Evolutionary conservation across 2,329 filamentous ascomycete species (phyloP).

Genomic region (Rutstroemia sp.): DNA sequence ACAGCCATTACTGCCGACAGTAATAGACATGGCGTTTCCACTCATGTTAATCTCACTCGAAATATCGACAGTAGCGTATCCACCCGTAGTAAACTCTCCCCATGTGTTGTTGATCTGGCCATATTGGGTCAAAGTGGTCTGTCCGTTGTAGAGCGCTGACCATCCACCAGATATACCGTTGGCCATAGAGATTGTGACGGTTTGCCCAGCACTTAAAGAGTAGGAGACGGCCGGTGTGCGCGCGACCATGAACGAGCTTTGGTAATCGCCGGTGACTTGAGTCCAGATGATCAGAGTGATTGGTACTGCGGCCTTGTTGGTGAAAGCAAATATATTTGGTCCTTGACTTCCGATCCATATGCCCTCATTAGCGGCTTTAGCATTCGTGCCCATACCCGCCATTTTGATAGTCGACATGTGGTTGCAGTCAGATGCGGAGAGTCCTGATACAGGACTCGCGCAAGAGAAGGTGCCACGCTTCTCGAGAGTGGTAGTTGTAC

Average conservation of each 20-base stretch:
- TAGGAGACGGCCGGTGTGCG: slow-evolving; percentile 3
- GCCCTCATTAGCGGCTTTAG: neutral
- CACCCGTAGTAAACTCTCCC: slow-evolving; percentile 12
- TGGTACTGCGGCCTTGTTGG: neutral
- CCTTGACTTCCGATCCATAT: slow-evolving; percentile 11
- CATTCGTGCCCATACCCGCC: slow-evolving; percentile 7
- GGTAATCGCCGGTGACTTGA: neutral
- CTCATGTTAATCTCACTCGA: slow-evolving; percentile 10
- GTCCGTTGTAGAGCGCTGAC: slow-evolving; percentile 9
- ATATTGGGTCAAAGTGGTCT: slow-evolving; percentile 3
- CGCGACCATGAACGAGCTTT: slow-evolving; percentile 5
- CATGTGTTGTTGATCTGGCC: slow-evolving; percentile 13
- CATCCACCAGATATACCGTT: slow-evolving; percentile 10
- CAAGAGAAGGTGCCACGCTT: slow-evolving; percentile 8
- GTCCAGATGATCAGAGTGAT: slow-evolving; percentile 7
- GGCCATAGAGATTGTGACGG: slow-evolving; percentile 8
- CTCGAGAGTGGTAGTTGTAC: neutral
- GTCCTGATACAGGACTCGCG: slow-evolving; percentile 1
- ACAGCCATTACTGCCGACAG: neutral
- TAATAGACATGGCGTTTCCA: slow-evolving; percentile 9
- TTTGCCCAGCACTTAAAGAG: slow-evolving; percentile 1
- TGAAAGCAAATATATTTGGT: slow-evolving; percentile 9
- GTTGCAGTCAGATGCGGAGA: slow-evolving; percentile 6
- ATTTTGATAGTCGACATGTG: slow-evolving; percentile 10
- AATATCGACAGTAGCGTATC: slow-evolving; percentile 10